Percentiles rank a stretch among this genome's conserved stretches.
phyloP scores from a whole-genome alignment of 805 yeast species.

The Tetrapisispora taiwanensis region DNA sequence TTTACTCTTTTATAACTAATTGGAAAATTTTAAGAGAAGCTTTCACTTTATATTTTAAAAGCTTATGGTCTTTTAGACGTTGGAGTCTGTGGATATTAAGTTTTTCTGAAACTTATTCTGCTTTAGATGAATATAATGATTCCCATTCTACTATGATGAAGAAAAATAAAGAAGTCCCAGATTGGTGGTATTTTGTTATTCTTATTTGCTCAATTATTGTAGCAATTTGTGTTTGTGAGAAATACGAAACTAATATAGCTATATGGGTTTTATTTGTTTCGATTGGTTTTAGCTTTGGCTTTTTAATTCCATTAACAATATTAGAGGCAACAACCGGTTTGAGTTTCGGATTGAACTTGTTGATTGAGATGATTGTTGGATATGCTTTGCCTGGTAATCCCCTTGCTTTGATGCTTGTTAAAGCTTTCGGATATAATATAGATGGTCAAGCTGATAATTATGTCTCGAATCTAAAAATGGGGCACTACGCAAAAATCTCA shows the following conservation, averaged over 20 bases:
- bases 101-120: slow-evolving; percentile 25
- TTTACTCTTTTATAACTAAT: slow-evolving; percentile 39
- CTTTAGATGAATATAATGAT: slow-evolving; percentile 32
- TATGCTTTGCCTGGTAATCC: slow-evolving; percentile 50
- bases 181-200: slow-evolving; percentile 41
- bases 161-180: slow-evolving; percentile 58
- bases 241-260: slow-evolving; percentile 42
- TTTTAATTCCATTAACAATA: slow-evolving; percentile 43
- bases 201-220: slow-evolving; percentile 36
- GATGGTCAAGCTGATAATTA: slow-evolving; percentile 56
- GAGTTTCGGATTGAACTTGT: slow-evolving; percentile 39
- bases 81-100: slow-evolving; percentile 15
- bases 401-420: slow-evolving; percentile 41
- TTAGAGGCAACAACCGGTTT: slow-evolving; percentile 41
- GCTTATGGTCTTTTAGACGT: slow-evolving; percentile 9
- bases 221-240: slow-evolving; percentile 29
- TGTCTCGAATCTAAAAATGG: slow-evolving; percentile 46
- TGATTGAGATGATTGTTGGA: slow-evolving; percentile 48
- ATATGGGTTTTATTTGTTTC: slow-evolving; percentile 51
- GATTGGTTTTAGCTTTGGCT: slow-evolving; percentile 39
- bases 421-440: slow-evolving; percentile 47
- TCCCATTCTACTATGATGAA: slow-evolving; percentile 51
- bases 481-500: slow-evolving; percentile 49
- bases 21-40: slow-evolving; percentile 32
- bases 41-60: slow-evolving; percentile 25